Percentiles rank a stretch among this genome's conserved stretches.
Evolutionary conservation across 2,329 filamentous ascomycete genomes (phyloP).

Genomic region (Colletotrichum shisoi): DNA sequence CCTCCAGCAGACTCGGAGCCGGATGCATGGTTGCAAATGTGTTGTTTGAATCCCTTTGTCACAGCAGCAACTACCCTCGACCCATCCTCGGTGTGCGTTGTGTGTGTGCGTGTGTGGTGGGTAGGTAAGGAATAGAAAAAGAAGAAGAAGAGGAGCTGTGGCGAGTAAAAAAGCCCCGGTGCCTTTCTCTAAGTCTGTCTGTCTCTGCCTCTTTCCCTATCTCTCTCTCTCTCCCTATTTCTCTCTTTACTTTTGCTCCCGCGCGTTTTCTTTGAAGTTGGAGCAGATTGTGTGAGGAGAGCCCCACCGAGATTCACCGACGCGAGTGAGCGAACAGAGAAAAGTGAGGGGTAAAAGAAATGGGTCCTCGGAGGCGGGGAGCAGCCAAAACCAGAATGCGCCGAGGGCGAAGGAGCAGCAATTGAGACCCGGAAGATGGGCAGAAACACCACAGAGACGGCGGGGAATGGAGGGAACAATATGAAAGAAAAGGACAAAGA

Average conservation of each 20-base stretch:
- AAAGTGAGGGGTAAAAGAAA: slow-evolving; percentile 40
- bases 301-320: slow-evolving; percentile 42
- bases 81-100: slow-evolving; percentile 31
- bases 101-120: slow-evolving; percentile 13
- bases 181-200: neutral
- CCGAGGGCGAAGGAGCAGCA: slow-evolving; percentile 26
- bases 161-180: slow-evolving; percentile 5
- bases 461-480: slow-evolving; percentile 1
- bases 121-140: slow-evolving; percentile 23
- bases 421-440: slow-evolving; percentile 25
- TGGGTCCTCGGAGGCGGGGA: slow-evolving; percentile 32
- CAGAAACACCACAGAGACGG: slow-evolving; percentile 15
- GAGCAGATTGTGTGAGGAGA: slow-evolving; percentile 37
- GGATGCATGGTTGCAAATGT: slow-evolving; percentile 50
- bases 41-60: slow-evolving; percentile 35
- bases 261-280: slow-evolving; percentile 35
- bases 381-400: slow-evolving; percentile 28
- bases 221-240: neutral
- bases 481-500: slow-evolving; percentile 9
- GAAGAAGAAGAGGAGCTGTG: slow-evolving; percentile 19
- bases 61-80: slow-evolving; percentile 36
- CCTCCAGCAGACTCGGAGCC: slow-evolving; percentile 50
- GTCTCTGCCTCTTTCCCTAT: neutral
- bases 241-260: slow-evolving; percentile 9
- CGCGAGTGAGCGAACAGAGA: slow-evolving; percentile 35